These are phyloP conservation scores for Symmetrospora coprosmae DNA, from an alignment of 768 basidiomycete species.

Conservation along the genomic window DNA sequence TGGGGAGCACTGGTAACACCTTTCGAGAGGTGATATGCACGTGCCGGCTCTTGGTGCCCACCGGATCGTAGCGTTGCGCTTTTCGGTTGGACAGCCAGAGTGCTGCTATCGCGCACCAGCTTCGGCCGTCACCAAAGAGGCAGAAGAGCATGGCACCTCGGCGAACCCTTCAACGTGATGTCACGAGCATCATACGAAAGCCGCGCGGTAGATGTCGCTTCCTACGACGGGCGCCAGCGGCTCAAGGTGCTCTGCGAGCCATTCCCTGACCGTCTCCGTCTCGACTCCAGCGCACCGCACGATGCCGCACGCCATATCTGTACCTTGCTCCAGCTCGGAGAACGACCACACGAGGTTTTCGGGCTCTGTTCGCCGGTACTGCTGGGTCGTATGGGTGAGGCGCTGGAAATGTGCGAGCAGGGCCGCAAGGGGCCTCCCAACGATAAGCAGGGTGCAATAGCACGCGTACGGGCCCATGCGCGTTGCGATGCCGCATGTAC, in stretches of 20 bases:
- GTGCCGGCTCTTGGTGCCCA: too few species aligned
- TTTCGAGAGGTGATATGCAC: too few species aligned
- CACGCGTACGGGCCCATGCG: constrained; percentile 69
- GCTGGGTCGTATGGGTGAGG: constrained; percentile 46
- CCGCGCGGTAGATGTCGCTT: constrained; percentile 25
- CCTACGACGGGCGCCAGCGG: constrained; percentile 26
- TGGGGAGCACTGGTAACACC: too few species aligned
- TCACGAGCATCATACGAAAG: too few species aligned
- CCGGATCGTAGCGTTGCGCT: too few species aligned
- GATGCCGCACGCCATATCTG: constrained; percentile 15
- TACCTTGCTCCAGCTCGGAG: constrained; percentile 43
- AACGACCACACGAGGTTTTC: constrained; percentile 62
- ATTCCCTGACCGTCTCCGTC: constrained; percentile 31
- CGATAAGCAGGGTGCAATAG: constrained; percentile 72
- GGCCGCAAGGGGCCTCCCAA: constrained; percentile 49
- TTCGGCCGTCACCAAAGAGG: too few species aligned
- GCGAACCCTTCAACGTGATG: too few species aligned
- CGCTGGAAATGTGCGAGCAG: constrained; percentile 44
- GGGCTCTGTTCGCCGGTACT: constrained; percentile 52
- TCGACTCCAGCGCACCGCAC: constrained; percentile 28
- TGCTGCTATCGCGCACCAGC: too few species aligned
- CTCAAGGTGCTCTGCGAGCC: constrained; percentile 27
- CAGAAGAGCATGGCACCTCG: too few species aligned
- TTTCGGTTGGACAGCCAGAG: too few species aligned
- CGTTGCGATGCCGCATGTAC: constrained; percentile 18